Evolutionary conservation across 1,284 basidiomycete species (phyloP).

Genomic region (Pseudozyma sp.): DNA sequence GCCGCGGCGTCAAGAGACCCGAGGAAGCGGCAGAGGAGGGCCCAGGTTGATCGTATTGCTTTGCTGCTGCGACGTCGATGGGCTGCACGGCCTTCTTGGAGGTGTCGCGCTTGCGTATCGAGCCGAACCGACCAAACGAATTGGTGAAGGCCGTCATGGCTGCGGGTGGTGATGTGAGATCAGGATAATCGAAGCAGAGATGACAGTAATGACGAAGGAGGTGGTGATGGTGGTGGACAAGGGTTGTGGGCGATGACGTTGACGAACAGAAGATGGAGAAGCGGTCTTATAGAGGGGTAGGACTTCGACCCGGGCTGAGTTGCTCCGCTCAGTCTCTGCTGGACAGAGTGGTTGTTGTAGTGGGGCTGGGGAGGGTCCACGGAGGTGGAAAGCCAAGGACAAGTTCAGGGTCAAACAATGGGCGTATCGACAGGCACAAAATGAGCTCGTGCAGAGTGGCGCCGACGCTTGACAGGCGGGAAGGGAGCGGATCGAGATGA

Average conservation of each 20-base stretch:
- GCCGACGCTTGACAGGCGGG: too few species aligned
- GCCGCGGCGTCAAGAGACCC: conserved; percentile 25
- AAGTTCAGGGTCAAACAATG: too few species aligned
- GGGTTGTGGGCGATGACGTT: background rate
- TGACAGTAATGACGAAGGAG: background rate
- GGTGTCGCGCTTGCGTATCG: conserved; percentile 26
- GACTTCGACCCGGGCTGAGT: too few species aligned
- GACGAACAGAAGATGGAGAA: background rate
- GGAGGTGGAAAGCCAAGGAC: too few species aligned
- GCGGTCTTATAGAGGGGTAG: too few species aligned
- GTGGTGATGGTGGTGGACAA: background rate
- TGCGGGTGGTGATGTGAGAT: too few species aligned
- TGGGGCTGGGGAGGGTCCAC: too few species aligned
- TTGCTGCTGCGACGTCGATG: conserved; percentile 42
- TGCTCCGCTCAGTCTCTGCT: too few species aligned
- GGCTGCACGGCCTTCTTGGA: conserved; percentile 29
- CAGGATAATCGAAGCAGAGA: background rate
- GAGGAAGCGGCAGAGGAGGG: conserved; percentile 31
- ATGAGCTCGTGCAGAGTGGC: too few species aligned
- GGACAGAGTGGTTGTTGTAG: too few species aligned
- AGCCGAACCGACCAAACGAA: conserved; percentile 19
- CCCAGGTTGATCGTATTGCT: conserved; percentile 21
- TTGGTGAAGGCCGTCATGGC: conserved; percentile 23
- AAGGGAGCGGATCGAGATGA: too few species aligned
- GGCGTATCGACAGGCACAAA: too few species aligned